These are phyloP conservation scores for Ehretia macrophylla DNA, from an alignment of 257 asterid species.

Conservation along the genomic window DNA sequence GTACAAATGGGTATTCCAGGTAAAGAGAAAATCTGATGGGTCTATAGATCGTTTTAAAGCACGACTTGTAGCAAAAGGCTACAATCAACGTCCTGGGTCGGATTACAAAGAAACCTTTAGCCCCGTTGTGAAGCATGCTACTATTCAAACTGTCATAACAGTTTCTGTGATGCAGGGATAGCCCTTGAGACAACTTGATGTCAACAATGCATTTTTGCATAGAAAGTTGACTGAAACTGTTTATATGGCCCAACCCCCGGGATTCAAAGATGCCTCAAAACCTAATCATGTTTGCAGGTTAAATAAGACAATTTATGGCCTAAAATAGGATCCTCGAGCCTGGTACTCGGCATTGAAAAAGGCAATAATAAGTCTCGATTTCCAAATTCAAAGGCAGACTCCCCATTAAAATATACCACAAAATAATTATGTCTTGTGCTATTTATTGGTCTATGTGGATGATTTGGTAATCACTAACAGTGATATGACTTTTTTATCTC, in stretches of 20 bases:
- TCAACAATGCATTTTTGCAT: neutral
- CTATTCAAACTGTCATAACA: neutral
- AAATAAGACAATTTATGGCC: neutral
- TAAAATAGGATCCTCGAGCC: neutral
- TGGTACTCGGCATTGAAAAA: neutral
- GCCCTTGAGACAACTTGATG: no score
- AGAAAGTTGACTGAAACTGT: neutral
- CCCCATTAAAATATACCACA: neutral
- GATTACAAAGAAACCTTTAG: neutral
- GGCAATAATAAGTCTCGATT: neutral
- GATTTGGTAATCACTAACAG: neutral
- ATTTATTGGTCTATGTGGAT: neutral
- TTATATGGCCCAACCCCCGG: neutral
- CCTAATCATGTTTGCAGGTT: slow-evolving; percentile 3
- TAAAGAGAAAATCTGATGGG: no score
- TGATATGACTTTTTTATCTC: neutral
- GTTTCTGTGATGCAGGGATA: no score
- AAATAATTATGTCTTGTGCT: neutral
- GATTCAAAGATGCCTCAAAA: neutral
- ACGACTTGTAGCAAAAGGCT: no score
- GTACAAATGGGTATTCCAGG: neutral
- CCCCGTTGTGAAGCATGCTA: neutral
- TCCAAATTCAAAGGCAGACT: neutral
- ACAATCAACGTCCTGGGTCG: no score
- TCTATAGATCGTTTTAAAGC: no score